Base-by-base conservation (phyloP, 2,329 filamentous ascomycete species). In the Phialophora expanda region DNA sequence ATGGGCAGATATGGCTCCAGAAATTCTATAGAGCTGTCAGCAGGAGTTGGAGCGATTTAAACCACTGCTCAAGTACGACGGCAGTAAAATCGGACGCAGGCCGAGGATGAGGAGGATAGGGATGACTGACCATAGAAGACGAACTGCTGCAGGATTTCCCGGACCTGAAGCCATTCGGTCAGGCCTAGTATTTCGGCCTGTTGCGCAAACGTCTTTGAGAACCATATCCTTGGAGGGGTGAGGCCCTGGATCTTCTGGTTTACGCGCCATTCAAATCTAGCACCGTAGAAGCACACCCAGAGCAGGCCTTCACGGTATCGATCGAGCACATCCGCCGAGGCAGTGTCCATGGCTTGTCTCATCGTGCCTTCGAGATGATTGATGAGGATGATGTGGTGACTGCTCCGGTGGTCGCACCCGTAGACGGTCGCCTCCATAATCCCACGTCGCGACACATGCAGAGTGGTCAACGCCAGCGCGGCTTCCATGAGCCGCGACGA, bases 281-380 rank as follows among this genome's bases (percentile, higher is more conserved):
- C 64, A 2, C 58, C 64, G 54, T 66, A 66, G 53, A 62, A 66
- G 41, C 56, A 61, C 14, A 65, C 22, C 63, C 63, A 65, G 2
- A 65, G 58, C 14, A 65, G 26, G 17, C 51, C 57, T 8, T 55
- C 58, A 8, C 58, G 24, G 32, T 61, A 65, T 6, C n/a, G 48
- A 6, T 20, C 24, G 14, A 65, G 32, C 22, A 50, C 57, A 14
- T 56, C 24, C 6, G 24, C 30, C 11, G 50, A 34, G 22, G 50
- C 56, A 4, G 46, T 11, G 14, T 51, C 44, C 57, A 65, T 26
- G 5, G 32, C 38, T 12, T 26, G 57, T 26, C 24, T 48, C 50
- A 65, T 59, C 20, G 57, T 61, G 5, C 32, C 41, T 34, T 61
- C 56, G n/a, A 65, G 63, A 28, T 60, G 58, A 12, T 38, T 57